phyloP scores from a whole-genome alignment of 768 basidiomycete genomes.

The Cyclocybe cylindracea region DNA sequence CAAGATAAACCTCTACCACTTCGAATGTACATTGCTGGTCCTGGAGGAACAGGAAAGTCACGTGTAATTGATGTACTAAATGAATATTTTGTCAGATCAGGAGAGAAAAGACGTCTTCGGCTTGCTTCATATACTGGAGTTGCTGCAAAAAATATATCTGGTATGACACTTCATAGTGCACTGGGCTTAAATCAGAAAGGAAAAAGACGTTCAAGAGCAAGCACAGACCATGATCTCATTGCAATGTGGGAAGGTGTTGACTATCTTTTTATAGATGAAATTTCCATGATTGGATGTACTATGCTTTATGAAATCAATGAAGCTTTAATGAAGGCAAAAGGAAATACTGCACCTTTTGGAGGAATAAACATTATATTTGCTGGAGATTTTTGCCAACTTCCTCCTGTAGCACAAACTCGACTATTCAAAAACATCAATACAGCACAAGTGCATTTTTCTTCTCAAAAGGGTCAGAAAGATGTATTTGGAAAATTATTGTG shows the following conservation, averaged over 20 bases:
- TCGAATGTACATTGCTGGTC: constrained; percentile 36
- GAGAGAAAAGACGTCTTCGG: constrained; percentile 24
- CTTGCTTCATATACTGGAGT: constrained; percentile 37
- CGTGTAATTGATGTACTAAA: constrained; percentile 35
- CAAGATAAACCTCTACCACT: constrained; percentile 16
- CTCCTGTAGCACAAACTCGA: constrained; percentile 30
- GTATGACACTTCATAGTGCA: constrained; percentile 41
- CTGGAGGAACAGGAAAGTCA: constrained; percentile 46
- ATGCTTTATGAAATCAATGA: constrained; percentile 31
- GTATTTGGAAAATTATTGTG: constrained; percentile 34
- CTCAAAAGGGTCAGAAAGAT: constrained; percentile 11
- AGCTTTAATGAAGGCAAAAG: constrained; percentile 33
- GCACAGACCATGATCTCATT: constrained; percentile 6
- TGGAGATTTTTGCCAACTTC: constrained; percentile 44
- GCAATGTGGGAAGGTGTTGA: constrained; percentile 41
- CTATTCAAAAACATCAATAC: constrained; percentile 21
- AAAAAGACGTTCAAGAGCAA: background rate
- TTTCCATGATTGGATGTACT: constrained; percentile 39
- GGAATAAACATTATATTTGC: constrained; percentile 42
- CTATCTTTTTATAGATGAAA: constrained; percentile 38
- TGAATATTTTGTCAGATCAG: constrained; percentile 25
- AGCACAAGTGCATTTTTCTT: background rate
- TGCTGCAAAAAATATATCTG: constrained; percentile 38
- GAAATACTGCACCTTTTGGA: constrained; percentile 29
- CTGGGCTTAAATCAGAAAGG: constrained; percentile 16